A percentile compares a stretch with the other conserved stretches of the same genome.
These are phyloP conservation scores for Penicillium occitanis DNA, from an alignment of 2,329 filamentous ascomycete genomes.

Conservation along the genomic window DNA sequence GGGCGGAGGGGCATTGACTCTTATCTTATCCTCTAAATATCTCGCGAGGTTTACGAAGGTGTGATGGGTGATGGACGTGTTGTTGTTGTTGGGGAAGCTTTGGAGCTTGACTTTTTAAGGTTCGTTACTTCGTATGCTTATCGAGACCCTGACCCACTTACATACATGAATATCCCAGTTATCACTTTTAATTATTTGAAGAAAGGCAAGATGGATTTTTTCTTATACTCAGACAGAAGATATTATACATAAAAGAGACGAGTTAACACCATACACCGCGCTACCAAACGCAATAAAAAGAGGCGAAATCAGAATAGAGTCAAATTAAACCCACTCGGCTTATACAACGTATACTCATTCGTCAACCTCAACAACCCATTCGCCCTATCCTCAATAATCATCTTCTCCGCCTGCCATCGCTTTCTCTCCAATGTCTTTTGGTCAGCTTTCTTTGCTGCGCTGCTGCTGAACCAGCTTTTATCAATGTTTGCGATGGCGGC, in stretches of 20 bases:
- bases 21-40: no score
- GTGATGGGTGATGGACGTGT: background rate
- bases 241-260: background rate
- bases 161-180: no score
- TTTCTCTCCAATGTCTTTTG: constrained; percentile 34
- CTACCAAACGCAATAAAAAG: background rate
- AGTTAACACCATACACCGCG: background rate
- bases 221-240: background rate
- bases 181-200: no score
- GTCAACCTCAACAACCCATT: constrained; percentile 32
- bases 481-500: constrained; percentile 35
- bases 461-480: constrained; percentile 29
- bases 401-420: constrained; percentile 43
- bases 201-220: background rate
- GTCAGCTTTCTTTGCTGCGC: constrained; percentile 27
- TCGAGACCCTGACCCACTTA: background rate
- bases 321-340: constrained; percentile 5
- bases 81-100: background rate
- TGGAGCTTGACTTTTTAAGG: background rate
- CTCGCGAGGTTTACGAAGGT: no score
- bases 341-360: constrained; percentile 31
- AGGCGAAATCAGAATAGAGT: constrained; percentile 13
- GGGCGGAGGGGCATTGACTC: constrained; percentile 19
- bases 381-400: constrained; percentile 39
- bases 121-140: background rate